Evolutionary conservation across 2,329 filamentous ascomycete genomes (phyloP), one percentile per base, ranked within the genome.

Genomic region (Calycina herbarum): DNA sequence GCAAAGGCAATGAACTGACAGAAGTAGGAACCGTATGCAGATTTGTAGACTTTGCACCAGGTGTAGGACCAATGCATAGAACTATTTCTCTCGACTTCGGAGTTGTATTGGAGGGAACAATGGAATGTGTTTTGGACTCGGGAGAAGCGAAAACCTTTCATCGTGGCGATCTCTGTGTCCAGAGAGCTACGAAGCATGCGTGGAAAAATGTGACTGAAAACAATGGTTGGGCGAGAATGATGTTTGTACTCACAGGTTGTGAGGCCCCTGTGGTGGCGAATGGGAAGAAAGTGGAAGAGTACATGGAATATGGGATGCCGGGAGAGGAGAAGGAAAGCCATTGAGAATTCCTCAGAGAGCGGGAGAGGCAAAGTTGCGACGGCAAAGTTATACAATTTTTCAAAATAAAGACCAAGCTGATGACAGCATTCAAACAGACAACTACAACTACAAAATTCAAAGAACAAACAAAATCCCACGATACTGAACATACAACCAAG

Each of bases 101-200:
- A 17, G 72, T 79, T 35, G 76, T 82, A 17, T 17, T 82, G 7
- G 72, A 75, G 7, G 80, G 80, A 1, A 74, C 76, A 63, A 76
- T 82, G 5, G 77, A 78, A 3, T 68, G 81, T n/a, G 70, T 65
- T 5, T 74, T 82, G 1, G 80, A 82, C 65, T 71, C 74, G 3
- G 79, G 80, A 5, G 79, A 79, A 62, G 78, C 76, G 69, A 79
- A 71, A 67, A 73, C 74, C 0, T 59, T 82, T 35, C 66, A 68
- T n/a, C 71, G 73, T 1, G 81, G 80, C 4, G 80, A 82, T 65
- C 69, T 79, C 17, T 74, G 81, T 59, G 75, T 82, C 0, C 79
- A 82, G 68, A 73, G 79, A 57, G 82, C 80, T 0, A 78, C 77
- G 8, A 81, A 79, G 63, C 82, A 84, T 70, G 71, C 73, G 11